These are phyloP conservation scores for Colletotrichum plurivorum DNA, from an alignment of 2,329 filamentous ascomycete genomes.

Conservation along the genomic window DNA sequence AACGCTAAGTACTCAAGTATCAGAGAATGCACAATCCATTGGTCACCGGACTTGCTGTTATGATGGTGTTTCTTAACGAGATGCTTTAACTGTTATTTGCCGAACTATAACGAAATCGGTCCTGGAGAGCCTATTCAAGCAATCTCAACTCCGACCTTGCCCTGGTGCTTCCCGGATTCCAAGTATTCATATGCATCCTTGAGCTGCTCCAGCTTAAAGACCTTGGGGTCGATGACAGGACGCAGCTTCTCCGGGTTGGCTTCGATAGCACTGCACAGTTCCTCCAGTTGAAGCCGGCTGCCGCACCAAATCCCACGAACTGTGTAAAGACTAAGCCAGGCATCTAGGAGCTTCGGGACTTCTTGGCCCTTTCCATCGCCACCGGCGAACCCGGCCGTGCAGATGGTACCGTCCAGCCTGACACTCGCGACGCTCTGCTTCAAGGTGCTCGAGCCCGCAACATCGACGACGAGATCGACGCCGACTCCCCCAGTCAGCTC, in stretches of 20 bases:
- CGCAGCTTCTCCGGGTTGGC: slow-evolving; percentile 53
- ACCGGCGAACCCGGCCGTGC: slow-evolving; percentile 52
- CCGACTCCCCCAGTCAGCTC: slow-evolving; percentile 53
- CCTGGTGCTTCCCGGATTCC: slow-evolving; percentile 51
- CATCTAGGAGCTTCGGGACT: slow-evolving; percentile 44
- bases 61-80: too few relatives aligned
- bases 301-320: slow-evolving; percentile 63
- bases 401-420: slow-evolving; percentile 57
- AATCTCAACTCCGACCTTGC: slow-evolving; percentile 61
- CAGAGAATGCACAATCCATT: too few relatives aligned
- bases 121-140: slow-evolving; percentile 41
- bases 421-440: slow-evolving; percentile 56
- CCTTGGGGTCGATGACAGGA: slow-evolving; percentile 61
- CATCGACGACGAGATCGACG: slow-evolving; percentile 60
- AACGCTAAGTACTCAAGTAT: too few relatives aligned
- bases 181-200: slow-evolving; percentile 61
- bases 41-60: too few relatives aligned
- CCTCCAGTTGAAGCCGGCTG: slow-evolving; percentile 61
- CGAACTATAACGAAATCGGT: too few relatives aligned
- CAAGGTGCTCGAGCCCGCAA: slow-evolving; percentile 56
- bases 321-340: slow-evolving; percentile 55
- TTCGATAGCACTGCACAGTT: slow-evolving; percentile 64
- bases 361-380: slow-evolving; percentile 46
- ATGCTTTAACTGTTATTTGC: too few relatives aligned
- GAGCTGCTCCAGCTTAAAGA: slow-evolving; percentile 60